A percentile compares a stretch with the other conserved stretches of the same genome.
Evolutionary conservation across 169 alveolate species (phyloP).

Genomic region (Plasmodium cynomolgi): DNA sequence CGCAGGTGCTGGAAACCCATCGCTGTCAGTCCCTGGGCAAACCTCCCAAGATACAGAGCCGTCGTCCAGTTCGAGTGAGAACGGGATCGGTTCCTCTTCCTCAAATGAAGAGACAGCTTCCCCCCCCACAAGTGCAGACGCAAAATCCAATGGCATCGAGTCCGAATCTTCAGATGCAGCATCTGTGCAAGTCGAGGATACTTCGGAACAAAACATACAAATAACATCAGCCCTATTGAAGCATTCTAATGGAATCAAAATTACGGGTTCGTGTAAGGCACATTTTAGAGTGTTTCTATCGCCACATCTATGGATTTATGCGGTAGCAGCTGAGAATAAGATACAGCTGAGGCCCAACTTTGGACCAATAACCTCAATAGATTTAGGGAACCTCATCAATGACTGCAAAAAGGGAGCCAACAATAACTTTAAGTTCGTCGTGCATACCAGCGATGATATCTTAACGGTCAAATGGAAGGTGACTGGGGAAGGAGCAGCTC

Average conservation of each 20-base stretch:
- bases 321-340: background rate
- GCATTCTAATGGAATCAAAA: background rate
- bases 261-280: constrained; percentile 4
- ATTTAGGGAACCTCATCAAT: background rate
- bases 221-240: background rate
- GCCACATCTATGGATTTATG: background rate
- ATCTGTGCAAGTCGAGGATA: background rate
- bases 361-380: background rate
- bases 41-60: background rate
- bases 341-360: background rate
- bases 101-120: background rate
- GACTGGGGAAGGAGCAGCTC: background rate
- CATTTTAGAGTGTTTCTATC: background rate
- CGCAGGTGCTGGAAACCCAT: background rate
- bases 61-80: background rate
- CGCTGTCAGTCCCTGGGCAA: background rate
- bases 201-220: background rate
- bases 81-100: background rate
- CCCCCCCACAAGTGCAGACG: background rate
- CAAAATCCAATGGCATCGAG: background rate
- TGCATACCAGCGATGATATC: background rate
- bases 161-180: background rate
- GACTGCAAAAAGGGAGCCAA: background rate
- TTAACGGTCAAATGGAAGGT: background rate
- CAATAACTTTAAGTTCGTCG: background rate